These are phyloP conservation scores for Triticum timopheevii DNA, from an alignment of 176 grass and related monocot species.

Conservation along the genomic window DNA sequence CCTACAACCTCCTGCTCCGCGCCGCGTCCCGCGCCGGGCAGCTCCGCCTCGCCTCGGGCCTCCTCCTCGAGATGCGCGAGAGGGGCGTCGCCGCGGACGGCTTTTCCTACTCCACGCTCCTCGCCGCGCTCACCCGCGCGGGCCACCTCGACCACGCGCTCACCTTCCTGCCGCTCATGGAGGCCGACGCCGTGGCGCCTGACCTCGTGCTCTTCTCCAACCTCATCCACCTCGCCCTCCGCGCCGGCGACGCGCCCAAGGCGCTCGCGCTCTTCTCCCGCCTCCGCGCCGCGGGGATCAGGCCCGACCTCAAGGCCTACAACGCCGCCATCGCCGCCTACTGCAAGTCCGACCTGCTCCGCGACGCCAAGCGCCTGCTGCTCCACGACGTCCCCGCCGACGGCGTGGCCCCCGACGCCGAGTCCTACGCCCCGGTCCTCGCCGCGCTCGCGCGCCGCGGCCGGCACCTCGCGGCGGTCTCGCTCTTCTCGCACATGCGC, in stretches of 20 bases:
- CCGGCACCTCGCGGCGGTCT: conserved; percentile 67
- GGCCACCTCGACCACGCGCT: conserved; percentile 74
- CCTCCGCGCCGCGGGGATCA: conserved; percentile 54
- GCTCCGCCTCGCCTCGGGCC: conserved; percentile 68
- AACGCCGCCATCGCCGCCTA: conserved; percentile 73
- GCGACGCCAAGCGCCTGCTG: conserved; percentile 64
- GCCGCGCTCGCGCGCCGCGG: conserved; percentile 69
- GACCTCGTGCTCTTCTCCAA: conserved; percentile 85
- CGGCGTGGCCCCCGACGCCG: conserved; percentile 59
- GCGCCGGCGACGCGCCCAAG: conserved; percentile 58
- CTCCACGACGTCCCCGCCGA: conserved; percentile 67
- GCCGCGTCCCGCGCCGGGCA: conserved; percentile 48
- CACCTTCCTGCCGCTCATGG: conserved; percentile 79
- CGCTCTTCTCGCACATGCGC: conserved; percentile 89
- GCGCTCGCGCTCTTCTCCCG: conserved; percentile 89
- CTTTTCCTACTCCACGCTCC: conserved; percentile 88
- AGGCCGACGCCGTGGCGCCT: conserved; percentile 58
- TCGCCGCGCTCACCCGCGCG: conserved; percentile 76
- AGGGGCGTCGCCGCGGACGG: conserved; percentile 53
- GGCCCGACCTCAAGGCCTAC: conserved; percentile 77
- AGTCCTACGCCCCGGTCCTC: conserved; percentile 81
- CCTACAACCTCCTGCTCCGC: conserved; percentile 83
- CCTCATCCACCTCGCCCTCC: conserved; percentile 76
- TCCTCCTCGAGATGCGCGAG: conserved; percentile 82
- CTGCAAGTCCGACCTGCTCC: conserved; percentile 59